Evolutionary conservation across 2,329 filamentous ascomycete genomes (phyloP).

Genomic region (Kalmusia sp.): DNA sequence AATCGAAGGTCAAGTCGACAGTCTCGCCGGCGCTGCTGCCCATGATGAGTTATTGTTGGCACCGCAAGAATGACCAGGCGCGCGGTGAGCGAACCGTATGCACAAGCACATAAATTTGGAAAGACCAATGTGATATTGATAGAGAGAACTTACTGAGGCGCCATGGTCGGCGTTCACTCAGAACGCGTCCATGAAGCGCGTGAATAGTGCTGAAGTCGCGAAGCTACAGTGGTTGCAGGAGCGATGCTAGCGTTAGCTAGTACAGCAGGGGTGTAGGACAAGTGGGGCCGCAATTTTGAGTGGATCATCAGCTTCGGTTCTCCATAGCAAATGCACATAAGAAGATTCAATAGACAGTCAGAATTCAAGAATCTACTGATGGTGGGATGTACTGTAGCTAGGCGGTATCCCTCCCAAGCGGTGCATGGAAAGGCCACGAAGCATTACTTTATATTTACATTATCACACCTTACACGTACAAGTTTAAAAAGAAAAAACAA

Average conservation of each 20-base stretch:
- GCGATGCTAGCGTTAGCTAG: neutral
- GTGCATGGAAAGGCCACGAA: neutral
- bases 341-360: too few species aligned
- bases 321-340: too few species aligned
- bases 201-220: neutral
- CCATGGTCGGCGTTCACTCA: neutral
- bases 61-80: too few species aligned
- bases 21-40: neutral
- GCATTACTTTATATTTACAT: neutral
- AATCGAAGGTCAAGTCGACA: neutral
- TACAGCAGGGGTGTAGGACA: too few species aligned
- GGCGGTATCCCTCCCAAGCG: too few species aligned
- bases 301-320: too few species aligned
- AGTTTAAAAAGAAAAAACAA: neutral
- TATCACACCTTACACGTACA: neutral
- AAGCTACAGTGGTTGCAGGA: neutral
- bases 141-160: neutral
- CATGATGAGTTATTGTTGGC: constrained; percentile 3
- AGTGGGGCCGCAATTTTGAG: neutral
- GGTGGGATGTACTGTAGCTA: too few species aligned
- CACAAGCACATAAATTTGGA: neutral
- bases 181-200: too few species aligned
- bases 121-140: neutral
- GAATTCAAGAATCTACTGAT: too few species aligned
- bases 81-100: neutral